A percentile compares a stretch with the other conserved stretches of the same genome.
These are phyloP conservation scores for Eucommia ulmoides DNA, from an alignment of 257 asterid species.

Conservation along the genomic window DNA sequence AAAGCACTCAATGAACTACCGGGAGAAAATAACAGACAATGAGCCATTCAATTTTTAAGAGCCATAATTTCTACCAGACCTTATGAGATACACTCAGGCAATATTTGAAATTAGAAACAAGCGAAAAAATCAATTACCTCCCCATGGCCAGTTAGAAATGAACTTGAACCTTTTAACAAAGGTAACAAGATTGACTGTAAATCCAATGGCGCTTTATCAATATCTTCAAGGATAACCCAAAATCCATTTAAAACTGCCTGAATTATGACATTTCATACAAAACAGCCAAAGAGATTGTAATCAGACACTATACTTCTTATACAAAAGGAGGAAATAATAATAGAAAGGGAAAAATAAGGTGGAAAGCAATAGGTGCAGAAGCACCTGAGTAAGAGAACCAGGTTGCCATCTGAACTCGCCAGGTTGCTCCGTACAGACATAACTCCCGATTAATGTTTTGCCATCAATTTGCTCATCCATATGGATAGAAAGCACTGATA, in stretches of 20 bases:
- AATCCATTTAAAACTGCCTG: conserved; percentile 86
- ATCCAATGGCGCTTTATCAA: conserved; percentile 91
- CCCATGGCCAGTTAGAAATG: conserved; percentile 76
- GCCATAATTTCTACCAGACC: too few species aligned
- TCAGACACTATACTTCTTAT: too few species aligned
- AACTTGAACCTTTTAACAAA: conserved; percentile 65
- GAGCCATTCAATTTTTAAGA: too few species aligned
- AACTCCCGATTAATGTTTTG: conserved; percentile 77
- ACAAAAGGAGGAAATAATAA: too few species aligned
- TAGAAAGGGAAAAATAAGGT: too few species aligned
- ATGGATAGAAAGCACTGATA: conserved; percentile 65
- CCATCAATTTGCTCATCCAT: conserved; percentile 99
- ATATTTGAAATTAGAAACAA: not conserved
- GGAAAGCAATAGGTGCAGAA: too few species aligned
- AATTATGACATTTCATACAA: conserved; percentile 5
- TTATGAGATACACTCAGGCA: too few species aligned
- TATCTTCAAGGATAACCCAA: conserved; percentile 92
- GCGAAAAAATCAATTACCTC: conserved; percentile 43
- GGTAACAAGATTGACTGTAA: conserved; percentile 66
- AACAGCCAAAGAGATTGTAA: too few species aligned
- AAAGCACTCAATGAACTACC: too few species aligned
- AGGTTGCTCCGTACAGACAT: conserved; percentile 84
- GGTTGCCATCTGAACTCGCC: conserved; percentile 99
- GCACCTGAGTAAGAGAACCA: conserved; percentile 98
- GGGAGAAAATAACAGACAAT: too few species aligned